Conservation (phyloP, 805 yeast genomes). For the Starmerella sp. region DNA sequence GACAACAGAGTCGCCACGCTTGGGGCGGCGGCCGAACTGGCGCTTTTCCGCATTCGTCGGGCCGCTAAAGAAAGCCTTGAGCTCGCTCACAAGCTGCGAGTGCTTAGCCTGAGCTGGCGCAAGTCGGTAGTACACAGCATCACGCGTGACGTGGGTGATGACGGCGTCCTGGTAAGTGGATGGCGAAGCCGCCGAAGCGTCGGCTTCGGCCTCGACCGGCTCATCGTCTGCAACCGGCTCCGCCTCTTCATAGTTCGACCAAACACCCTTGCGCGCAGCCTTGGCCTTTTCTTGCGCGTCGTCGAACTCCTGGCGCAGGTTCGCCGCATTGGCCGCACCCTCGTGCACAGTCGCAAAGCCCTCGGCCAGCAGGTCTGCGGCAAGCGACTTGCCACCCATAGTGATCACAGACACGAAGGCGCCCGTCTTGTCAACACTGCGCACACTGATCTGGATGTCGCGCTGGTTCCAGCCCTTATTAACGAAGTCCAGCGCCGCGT, state of each 20-base stretch:
- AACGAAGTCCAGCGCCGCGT: conserved; percentile 44
- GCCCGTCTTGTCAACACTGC: conserved; percentile 64
- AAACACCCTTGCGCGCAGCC: conserved; percentile 45
- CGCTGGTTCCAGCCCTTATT: conserved; percentile 53
- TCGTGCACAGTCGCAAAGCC: conserved; percentile 61
- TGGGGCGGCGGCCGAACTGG: conserved; percentile 31
- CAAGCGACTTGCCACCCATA: conserved; percentile 33
- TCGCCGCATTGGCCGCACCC: conserved; percentile 48
- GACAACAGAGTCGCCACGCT: conserved; percentile 44
- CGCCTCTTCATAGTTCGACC: conserved; percentile 41
- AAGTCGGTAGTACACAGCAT: conserved; percentile 20
- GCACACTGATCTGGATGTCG: conserved; percentile 58
- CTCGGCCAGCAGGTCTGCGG: conserved; percentile 42
- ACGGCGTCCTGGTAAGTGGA: conserved; percentile 29
- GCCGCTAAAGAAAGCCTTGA: conserved; percentile 24
- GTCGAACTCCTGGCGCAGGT: conserved; percentile 41
- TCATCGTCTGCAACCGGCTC: conserved; percentile 30
- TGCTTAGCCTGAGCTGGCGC: conserved; percentile 16
- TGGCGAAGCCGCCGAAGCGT: background rate
- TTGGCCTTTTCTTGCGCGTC: conserved; percentile 57
- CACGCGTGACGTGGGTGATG: conserved; percentile 26
- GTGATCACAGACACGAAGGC: conserved; percentile 67
- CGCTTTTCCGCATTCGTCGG: conserved; percentile 26
- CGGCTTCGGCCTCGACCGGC: conserved; percentile 16
- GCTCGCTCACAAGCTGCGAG: conserved; percentile 21